Base-by-base conservation (phyloP, 768 basidiomycete species). In the Boletus rufocinnamomeus region DNA sequence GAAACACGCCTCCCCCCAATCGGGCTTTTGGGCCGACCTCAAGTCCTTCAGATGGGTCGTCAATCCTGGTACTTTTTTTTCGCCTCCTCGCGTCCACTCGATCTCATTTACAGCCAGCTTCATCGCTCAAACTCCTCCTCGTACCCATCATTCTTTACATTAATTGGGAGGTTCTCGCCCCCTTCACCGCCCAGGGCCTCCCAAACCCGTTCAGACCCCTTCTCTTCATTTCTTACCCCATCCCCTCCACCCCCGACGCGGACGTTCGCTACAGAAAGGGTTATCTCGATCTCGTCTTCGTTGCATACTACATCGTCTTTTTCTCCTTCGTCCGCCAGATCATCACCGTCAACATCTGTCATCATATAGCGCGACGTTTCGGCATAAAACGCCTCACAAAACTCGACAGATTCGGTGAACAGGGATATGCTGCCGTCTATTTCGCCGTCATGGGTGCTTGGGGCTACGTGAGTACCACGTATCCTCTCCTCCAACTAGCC, bases 251-350 rank as follows among this genome's bases (percentile, higher is more conserved):
- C 0, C 69, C 79, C 6, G 74, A 76, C 7, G 79, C 81, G 0
- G 82, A 86, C 62, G 81, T 83, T 0, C 82, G 82, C 34, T 93
- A 91, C 66, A 76, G 76, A 40, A 98, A 94, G 75, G 83, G 82
- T 17, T 89, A 80, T 63, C 74, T 83, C 58, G 96, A 98, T 69
- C 61, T 94, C 10, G 67, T 81, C 17, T 99, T 99, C 75, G 65
- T 98, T 47, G 80, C 80, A 3, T 95, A 92, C 74, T 79, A 95
- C 68, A 79, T 98, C 72, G 76, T 98, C 50, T 85, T 96, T 66
- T 98, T 89, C 77, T 95, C 93, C 2, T 90, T 94, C 70, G 63
- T 95, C 44, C 86, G 96, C 32, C 94, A 98, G 74, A 67, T 79
- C 45, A 69, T 93, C 70, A 84, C 87, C 19, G 63, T 89, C 66